These are phyloP conservation scores for Linnemannia elongata DNA, from an alignment of 192 early-diverging fungal genomes.

Conservation along the genomic window DNA sequence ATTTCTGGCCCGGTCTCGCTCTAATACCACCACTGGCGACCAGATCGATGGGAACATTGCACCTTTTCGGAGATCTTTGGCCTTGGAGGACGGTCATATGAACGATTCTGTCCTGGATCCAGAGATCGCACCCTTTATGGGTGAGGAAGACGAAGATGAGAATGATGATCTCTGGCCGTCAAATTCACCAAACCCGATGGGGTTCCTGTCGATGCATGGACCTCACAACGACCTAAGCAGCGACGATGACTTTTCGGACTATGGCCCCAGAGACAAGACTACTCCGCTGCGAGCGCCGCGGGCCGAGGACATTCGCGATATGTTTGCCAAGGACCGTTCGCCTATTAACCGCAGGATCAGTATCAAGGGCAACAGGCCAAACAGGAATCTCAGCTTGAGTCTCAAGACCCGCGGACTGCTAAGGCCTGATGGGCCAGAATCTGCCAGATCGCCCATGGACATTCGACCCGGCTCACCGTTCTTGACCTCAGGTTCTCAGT, in stretches of 20 bases:
- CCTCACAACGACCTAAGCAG: constrained; percentile 53
- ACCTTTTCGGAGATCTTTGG: constrained; percentile 64
- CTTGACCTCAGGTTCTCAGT: constrained; percentile 17
- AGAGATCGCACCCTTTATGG: constrained; percentile 71
- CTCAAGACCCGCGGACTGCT: constrained; percentile 53
- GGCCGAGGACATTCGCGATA: constrained; percentile 65
- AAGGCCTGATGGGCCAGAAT: constrained; percentile 55
- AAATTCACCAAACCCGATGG: constrained; percentile 52
- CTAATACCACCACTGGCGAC: constrained; percentile 57
- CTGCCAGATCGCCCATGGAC: constrained; percentile 53
- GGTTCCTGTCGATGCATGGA: constrained; percentile 35
- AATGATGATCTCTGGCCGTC: constrained; percentile 56
- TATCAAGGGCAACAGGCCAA: constrained; percentile 56
- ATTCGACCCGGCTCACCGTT: constrained; percentile 54
- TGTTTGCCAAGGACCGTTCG: constrained; percentile 64
- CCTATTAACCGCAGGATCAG: constrained; percentile 61
- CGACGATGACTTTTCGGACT: constrained; percentile 60
- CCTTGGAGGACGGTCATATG: constrained; percentile 51
- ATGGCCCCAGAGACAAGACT: constrained; percentile 45
- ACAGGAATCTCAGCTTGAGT: constrained; percentile 49
- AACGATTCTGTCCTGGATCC: constrained; percentile 66
- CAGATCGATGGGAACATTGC: constrained; percentile 32
- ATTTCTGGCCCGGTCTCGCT: constrained; percentile 59
- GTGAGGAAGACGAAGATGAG: constrained; percentile 71
- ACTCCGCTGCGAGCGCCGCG: constrained; percentile 28